A percentile compares a stretch with the other conserved stretches of the same genome.
Conservation (phyloP, 345 rosid genomes). For the Ceriops zippeliana region DNA sequence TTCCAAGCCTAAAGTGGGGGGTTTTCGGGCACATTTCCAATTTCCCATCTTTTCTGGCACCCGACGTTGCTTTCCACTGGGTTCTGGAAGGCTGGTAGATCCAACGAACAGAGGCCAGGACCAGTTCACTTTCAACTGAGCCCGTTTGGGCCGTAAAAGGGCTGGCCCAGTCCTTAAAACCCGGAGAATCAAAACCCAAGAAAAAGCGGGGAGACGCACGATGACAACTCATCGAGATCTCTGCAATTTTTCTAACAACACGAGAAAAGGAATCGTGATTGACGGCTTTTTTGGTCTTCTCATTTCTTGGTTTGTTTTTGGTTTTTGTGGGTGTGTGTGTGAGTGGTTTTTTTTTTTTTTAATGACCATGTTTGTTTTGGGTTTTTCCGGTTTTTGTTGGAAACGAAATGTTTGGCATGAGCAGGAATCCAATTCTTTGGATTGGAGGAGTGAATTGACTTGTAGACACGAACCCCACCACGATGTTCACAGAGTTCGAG, state of each 20-base stretch:
- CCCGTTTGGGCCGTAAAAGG: neutral
- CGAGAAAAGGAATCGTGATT: constrained; percentile 42
- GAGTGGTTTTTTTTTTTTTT: neutral
- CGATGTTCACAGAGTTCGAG: constrained; percentile 23
- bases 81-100: neutral
- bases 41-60: neutral
- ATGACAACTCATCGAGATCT: constrained; percentile 40
- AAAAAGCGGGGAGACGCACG: too few species aligned
- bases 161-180: neutral
- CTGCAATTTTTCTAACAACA: constrained; percentile 21
- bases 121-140: neutral
- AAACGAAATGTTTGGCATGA: constrained; percentile 8
- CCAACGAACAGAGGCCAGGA: neutral
- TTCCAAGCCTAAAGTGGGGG: neutral
- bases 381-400: neutral
- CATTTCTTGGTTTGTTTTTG: neutral
- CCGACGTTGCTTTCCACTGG: too few species aligned
- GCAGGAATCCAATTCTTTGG: constrained; percentile 40
- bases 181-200: too few species aligned
- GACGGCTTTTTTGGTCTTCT: constrained; percentile 46
- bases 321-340: neutral
- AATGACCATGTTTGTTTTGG: neutral
- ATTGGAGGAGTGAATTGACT: constrained; percentile 49
- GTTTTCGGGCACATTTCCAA: neutral
- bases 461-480: constrained; percentile 20